Conservation (phyloP, 176 grass and related monocot genomes). For the Hordeum marinum region DNA sequence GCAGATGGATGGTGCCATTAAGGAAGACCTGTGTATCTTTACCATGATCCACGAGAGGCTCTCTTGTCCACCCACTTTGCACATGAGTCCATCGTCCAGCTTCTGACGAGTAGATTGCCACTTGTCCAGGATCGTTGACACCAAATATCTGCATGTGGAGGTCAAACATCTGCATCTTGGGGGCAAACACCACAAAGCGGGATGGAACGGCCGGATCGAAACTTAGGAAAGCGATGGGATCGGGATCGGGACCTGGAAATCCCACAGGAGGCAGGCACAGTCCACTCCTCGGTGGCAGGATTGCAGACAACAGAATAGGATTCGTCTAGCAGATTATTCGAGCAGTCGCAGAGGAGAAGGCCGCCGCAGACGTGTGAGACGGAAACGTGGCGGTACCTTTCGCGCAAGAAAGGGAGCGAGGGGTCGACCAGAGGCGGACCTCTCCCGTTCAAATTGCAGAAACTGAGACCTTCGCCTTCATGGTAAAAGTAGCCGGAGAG, state of each 20-base stretch:
- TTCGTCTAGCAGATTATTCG: background rate
- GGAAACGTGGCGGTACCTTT: background rate
- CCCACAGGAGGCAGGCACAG: background rate
- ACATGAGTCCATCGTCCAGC: background rate
- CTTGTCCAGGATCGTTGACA: background rate
- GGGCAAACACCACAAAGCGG: background rate
- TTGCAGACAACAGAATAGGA: background rate
- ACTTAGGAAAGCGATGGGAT: background rate
- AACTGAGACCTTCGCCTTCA: too few relatives aligned
- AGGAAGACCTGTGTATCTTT: background rate
- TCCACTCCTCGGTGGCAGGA: background rate
- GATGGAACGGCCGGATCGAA: background rate
- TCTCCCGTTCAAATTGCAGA: too few relatives aligned
- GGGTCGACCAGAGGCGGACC: too few relatives aligned
- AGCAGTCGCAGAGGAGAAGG: background rate
- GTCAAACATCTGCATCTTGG: background rate
- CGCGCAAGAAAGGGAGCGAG: background rate
- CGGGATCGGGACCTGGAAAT: background rate
- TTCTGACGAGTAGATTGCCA: background rate
- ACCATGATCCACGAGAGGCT: background rate
- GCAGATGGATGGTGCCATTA: background rate
- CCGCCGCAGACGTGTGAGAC: background rate
- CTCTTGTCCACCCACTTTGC: background rate
- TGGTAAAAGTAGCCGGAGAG: too few relatives aligned
- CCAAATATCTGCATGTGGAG: too few relatives aligned